Evolutionary conservation across 306 rosid species (phyloP).

Genomic region (Rosa rugosa): DNA sequence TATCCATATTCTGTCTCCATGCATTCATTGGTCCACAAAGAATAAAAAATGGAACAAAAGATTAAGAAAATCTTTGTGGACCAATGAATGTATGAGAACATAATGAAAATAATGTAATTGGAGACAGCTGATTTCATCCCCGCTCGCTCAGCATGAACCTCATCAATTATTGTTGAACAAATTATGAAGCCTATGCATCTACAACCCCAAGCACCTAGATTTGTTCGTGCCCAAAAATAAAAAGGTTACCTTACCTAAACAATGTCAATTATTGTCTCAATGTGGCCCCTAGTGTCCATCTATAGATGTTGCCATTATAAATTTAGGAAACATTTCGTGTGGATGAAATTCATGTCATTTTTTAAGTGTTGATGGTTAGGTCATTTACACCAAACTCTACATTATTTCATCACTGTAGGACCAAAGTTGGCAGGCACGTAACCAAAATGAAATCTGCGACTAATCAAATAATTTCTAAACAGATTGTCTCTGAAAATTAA

Average conservation of each 20-base stretch:
- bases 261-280: not conserved
- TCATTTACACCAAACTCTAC: constrained; percentile 5
- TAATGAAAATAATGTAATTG: too few relatives aligned
- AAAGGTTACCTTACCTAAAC: not conserved
- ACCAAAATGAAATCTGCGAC: not conserved
- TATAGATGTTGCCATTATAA: not conserved
- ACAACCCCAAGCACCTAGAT: not conserved
- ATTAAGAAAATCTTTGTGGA: too few relatives aligned
- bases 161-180: not conserved
- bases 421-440: constrained; percentile 8
- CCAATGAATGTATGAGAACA: too few relatives aligned
- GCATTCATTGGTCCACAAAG: too few relatives aligned
- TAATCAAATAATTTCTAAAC: not conserved
- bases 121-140: too few relatives aligned
- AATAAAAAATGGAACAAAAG: too few relatives aligned
- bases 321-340: not conserved
- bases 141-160: not conserved
- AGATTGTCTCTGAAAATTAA: not conserved
- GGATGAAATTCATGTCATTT: not conserved
- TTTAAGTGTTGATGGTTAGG: constrained; percentile 12
- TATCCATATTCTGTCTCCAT: too few relatives aligned
- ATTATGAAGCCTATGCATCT: not conserved
- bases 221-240: not conserved
- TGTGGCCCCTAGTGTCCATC: not conserved
- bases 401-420: not conserved